A percentile compares a stretch with the other conserved stretches of the same genome.
Conservation (phyloP, 345 rosid species). For the Populus davidiana region DNA sequence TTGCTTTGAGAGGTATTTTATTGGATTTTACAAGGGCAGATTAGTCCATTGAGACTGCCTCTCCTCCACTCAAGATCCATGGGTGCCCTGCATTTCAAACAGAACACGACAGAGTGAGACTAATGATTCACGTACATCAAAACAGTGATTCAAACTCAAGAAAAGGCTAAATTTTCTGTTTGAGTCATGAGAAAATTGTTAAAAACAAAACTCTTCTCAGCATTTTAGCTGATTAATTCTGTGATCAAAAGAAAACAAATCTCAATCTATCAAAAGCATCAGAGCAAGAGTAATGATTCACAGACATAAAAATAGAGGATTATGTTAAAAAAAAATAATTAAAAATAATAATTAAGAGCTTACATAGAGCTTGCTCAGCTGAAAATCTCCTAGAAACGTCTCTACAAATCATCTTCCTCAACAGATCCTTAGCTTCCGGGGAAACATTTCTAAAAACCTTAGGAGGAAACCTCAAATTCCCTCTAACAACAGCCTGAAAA, state of each 20-base stretch:
- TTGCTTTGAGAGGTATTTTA: not conserved
- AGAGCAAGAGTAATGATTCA: not conserved
- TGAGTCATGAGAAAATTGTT: not conserved
- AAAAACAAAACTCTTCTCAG: not conserved
- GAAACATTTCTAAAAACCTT: constrained; percentile 18
- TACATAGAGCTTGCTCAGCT: constrained; percentile 32
- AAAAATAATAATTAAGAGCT: not conserved
- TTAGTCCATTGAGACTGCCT: constrained; percentile 15
- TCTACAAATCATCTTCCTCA: constrained; percentile 25
- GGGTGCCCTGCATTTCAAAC: constrained; percentile 19
- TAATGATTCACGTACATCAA: not conserved
- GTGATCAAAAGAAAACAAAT: not conserved
- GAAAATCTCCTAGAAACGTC: constrained; percentile 31
- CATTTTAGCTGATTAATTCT: not conserved
- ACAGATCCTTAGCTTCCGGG: constrained; percentile 25
- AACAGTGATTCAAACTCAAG: not conserved
- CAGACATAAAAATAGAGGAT: too few species aligned
- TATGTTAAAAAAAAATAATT: not conserved
- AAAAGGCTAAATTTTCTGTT: not conserved
- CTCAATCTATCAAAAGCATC: not conserved
- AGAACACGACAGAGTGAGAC: not conserved
- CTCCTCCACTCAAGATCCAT: constrained; percentile 21
- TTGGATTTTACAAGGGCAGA: constrained; percentile 1
- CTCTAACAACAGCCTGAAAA: constrained; percentile 30
- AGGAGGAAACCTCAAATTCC: constrained; percentile 29